Evolutionary conservation across 768 basidiomycete genomes (phyloP).

Genomic region (Serendipita vermifera): DNA sequence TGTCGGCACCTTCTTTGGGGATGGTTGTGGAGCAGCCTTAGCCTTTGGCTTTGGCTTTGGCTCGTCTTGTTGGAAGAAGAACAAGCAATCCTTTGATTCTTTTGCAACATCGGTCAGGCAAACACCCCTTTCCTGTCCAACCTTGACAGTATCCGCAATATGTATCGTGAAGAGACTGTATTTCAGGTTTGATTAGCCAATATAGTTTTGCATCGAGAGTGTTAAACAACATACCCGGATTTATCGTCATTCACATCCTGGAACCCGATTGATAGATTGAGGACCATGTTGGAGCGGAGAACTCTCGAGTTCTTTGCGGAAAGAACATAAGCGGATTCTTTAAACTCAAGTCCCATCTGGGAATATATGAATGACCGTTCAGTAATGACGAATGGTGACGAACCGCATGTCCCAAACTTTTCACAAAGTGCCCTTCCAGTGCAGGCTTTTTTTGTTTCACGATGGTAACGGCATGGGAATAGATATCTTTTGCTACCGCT

Average conservation of each 20-base stretch:
- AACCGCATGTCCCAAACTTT: slow-evolving; percentile 84
- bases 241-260: slow-evolving; percentile 63
- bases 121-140: slow-evolving; percentile 50
- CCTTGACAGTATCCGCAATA: slow-evolving; percentile 75
- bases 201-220: not conserved
- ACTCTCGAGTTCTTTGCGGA: slow-evolving; percentile 63
- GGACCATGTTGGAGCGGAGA: slow-evolving; percentile 68
- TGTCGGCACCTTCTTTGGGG: slow-evolving; percentile 52
- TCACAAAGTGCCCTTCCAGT: slow-evolving; percentile 72
- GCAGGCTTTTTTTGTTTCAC: slow-evolving; percentile 69
- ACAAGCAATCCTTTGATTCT: slow-evolving; percentile 73
- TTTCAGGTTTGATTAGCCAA: slow-evolving; percentile 21
- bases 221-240: slow-evolving; percentile 46
- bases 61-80: slow-evolving; percentile 46
- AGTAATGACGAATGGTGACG: no score
- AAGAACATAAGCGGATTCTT: slow-evolving; percentile 74
- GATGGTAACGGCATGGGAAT: slow-evolving; percentile 56
- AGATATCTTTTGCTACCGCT: slow-evolving; percentile 61
- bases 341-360: slow-evolving; percentile 92
- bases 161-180: slow-evolving; percentile 61
- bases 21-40: slow-evolving; percentile 34
- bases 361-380: no score
- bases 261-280: slow-evolving; percentile 78
- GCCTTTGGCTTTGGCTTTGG: slow-evolving; percentile 45
- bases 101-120: slow-evolving; percentile 78